These are phyloP conservation scores for Annulohypoxylon nitens DNA, from an alignment of 495 filamentous ascomycete species.

Conservation along the genomic window DNA sequence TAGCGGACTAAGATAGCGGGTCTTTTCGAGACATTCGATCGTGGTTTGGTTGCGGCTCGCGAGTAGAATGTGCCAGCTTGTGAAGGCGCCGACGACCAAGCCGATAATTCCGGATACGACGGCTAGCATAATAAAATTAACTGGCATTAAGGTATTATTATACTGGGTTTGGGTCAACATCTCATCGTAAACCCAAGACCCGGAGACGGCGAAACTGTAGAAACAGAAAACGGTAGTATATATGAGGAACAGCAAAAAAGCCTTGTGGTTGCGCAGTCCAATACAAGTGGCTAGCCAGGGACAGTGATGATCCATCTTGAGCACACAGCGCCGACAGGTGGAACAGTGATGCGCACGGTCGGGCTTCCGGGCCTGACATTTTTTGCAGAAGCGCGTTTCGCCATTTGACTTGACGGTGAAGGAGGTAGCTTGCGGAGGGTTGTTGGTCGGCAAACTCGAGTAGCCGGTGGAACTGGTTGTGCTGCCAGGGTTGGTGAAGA, in stretches of 20 bases:
- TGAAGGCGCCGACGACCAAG: constrained; percentile 89
- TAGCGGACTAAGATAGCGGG: constrained; percentile 86
- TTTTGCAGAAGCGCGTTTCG: constrained; percentile 91
- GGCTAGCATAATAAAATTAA: constrained; percentile 89
- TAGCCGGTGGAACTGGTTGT: constrained; percentile 66
- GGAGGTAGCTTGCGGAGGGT: constrained; percentile 69
- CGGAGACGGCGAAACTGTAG: constrained; percentile 78
- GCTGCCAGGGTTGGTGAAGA: constrained; percentile 89
- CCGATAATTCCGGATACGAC: constrained; percentile 92
- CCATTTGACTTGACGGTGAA: constrained; percentile 94
- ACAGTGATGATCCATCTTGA: constrained; percentile 99
- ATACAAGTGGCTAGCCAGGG: constrained; percentile 98
- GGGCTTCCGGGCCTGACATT: constrained; percentile 92
- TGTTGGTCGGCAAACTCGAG: constrained; percentile 63
- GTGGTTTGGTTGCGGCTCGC: constrained; percentile 85
- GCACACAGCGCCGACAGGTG: constrained; percentile 88
- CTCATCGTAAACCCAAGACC: constrained; percentile 83
- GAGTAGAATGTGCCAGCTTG: constrained; percentile 90
- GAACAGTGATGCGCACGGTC: constrained; percentile 98
- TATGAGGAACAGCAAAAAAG: constrained; percentile 92
- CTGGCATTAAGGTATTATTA: constrained; percentile 78
- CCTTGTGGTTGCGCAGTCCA: constrained; percentile 93
- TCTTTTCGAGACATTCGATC: constrained; percentile 95
- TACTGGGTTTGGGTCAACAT: constrained; percentile 73
- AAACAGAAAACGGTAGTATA: constrained; percentile 91